Evolutionary conservation across 2,329 filamentous ascomycete genomes (phyloP).

Genomic region (Aspergillus sp.): DNA sequence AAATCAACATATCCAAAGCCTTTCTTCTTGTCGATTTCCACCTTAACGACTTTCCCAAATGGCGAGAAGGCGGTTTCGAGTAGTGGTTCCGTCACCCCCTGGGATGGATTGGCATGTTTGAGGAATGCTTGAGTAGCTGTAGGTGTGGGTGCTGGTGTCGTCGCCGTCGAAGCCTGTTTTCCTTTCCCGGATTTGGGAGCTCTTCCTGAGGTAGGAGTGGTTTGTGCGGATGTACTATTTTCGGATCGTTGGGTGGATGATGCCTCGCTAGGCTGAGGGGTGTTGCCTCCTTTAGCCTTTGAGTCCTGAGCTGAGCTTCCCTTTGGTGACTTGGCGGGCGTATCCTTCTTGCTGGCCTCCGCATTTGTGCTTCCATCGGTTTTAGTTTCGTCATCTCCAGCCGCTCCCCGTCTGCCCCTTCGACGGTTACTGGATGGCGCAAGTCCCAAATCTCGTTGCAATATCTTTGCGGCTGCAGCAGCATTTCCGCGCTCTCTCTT

Average conservation of each 20-base stretch:
- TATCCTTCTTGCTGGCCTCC: conserved; percentile 28
- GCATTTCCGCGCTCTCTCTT: conserved; percentile 56
- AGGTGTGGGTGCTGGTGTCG: conserved; percentile 19
- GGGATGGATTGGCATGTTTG: conserved; percentile 82
- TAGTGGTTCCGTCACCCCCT: conserved; percentile 82
- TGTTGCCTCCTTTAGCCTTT: conserved; percentile 18
- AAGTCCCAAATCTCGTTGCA: conserved; percentile 63
- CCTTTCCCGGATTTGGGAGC: conserved; percentile 27
- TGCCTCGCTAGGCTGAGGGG: conserved; percentile 24
- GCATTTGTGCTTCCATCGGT: conserved; percentile 15
- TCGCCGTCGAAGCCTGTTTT: conserved; percentile 21
- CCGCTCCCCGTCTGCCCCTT: conserved; percentile 32
- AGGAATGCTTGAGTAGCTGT: conserved; percentile 60
- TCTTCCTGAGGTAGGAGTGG: conserved; percentile 18
- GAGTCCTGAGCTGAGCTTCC: conserved; percentile 14
- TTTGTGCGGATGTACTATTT: conserved; percentile 12
- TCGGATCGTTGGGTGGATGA: conserved; percentile 21
- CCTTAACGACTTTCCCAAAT: conserved; percentile 73
- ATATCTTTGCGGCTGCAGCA: conserved; percentile 56
- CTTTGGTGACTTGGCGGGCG: conserved; percentile 19
- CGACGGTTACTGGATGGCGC: conserved; percentile 46
- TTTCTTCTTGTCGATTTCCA: conserved; percentile 93
- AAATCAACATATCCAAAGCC: conserved; percentile 95
- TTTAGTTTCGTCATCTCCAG: conserved; percentile 26
- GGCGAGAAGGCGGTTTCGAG: conserved; percentile 71